Conservation (phyloP, 1,284 basidiomycete genomes). For the Ustilago esculenta region DNA sequence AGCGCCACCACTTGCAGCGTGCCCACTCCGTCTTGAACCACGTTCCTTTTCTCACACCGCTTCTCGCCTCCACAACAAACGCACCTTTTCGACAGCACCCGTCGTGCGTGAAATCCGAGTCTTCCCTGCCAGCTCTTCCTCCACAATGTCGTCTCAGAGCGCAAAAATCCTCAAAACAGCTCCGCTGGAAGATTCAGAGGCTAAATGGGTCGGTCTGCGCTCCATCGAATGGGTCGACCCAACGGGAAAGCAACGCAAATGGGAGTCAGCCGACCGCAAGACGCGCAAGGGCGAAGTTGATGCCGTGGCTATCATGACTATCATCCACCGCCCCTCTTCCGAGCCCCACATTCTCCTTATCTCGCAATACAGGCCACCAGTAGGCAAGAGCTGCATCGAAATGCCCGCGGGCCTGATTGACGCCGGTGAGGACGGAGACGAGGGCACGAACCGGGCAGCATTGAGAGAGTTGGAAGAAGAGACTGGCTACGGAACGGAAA, state of each 20-base stretch:
- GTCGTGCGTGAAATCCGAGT: not conserved
- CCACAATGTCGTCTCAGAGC: slow-evolving; percentile 45
- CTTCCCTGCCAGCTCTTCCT: slow-evolving; percentile 6
- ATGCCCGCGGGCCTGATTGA: slow-evolving; percentile 66
- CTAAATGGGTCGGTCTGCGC: slow-evolving; percentile 64
- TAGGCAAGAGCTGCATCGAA: slow-evolving; percentile 60
- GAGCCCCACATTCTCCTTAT: slow-evolving; percentile 60
- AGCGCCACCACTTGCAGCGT: slow-evolving; percentile 8
- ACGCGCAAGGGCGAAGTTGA: slow-evolving; percentile 64
- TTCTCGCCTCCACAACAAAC: not conserved
- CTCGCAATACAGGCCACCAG: slow-evolving; percentile 59
- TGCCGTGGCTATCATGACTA: slow-evolving; percentile 63
- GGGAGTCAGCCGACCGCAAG: slow-evolving; percentile 64
- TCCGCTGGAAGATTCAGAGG: slow-evolving; percentile 49
- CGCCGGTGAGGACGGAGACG: slow-evolving; percentile 58
- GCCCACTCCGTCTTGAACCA: not conserved
- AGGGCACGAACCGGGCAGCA: slow-evolving; percentile 59
- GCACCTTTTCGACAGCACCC: slow-evolving; percentile 3
- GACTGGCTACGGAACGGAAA: slow-evolving; percentile 61
- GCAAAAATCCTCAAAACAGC: slow-evolving; percentile 39
- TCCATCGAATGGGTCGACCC: slow-evolving; percentile 65
- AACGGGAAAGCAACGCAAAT: slow-evolving; percentile 58
- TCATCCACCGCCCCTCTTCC: slow-evolving; percentile 55
- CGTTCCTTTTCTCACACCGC: not conserved
- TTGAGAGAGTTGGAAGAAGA: slow-evolving; percentile 63